Evolutionary conservation across 208 protist species (phyloP).

Genomic region (Wallacemonas rigidus): DNA sequence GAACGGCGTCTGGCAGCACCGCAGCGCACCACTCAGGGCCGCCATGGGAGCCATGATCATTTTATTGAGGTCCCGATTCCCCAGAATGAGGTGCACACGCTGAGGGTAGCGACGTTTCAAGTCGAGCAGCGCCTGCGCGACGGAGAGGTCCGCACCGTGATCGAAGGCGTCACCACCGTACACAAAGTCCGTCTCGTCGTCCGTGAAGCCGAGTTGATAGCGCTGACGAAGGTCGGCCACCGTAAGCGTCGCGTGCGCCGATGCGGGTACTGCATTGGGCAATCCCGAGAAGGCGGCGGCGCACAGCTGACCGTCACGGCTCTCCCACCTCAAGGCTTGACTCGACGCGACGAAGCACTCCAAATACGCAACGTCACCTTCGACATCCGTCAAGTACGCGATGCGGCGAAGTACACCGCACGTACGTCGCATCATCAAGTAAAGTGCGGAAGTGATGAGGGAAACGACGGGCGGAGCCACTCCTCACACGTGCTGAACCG

Average conservation of each 20-base stretch:
- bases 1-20: constrained; percentile 10
- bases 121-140: constrained; percentile 61
- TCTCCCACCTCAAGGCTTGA: constrained; percentile 22
- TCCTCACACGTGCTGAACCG: no score
- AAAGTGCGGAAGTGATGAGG: neutral
- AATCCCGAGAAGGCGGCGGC: neutral
- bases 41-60: constrained; percentile 60
- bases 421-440: constrained; percentile 33
- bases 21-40: constrained; percentile 21
- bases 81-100: constrained; percentile 86
- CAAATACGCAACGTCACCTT: constrained; percentile 87
- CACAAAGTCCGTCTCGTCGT: constrained; percentile 72
- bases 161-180: constrained; percentile 92
- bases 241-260: neutral
- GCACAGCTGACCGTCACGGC: neutral
- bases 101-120: constrained; percentile 74
- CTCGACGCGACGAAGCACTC: constrained; percentile 59
- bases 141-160: constrained; percentile 72
- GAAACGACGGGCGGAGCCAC: neutral
- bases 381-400: constrained; percentile 88
- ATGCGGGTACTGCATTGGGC: constrained; percentile 11
- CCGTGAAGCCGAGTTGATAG: constrained; percentile 44
- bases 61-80: constrained; percentile 93
- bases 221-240: constrained; percentile 20
- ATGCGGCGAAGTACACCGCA: constrained; percentile 30